A percentile compares a stretch with the other conserved stretches of the same genome.
phyloP scores from a whole-genome alignment of 164 flowering plant genomes.

The Litsea cubeba region DNA sequence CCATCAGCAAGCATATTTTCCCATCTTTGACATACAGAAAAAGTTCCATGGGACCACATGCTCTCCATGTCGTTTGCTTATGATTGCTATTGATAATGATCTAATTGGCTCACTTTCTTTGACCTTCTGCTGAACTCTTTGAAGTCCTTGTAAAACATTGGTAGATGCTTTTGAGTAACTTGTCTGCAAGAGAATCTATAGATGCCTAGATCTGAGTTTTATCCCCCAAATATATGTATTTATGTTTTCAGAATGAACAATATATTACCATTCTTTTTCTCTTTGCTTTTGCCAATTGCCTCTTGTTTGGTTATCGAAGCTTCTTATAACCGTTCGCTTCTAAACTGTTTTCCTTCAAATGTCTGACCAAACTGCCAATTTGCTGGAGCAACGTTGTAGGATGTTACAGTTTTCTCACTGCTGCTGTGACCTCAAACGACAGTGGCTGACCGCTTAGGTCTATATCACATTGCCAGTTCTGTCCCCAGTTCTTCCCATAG shows the following conservation, averaged over 20 bases:
- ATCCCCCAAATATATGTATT: background rate
- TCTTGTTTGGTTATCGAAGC: background rate
- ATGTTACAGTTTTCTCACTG: constrained; percentile 41
- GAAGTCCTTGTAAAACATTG: background rate
- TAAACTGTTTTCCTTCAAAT: constrained; percentile 69
- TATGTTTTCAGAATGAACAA: background rate
- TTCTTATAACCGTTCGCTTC: constrained; percentile 1
- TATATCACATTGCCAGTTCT: constrained; percentile 66
- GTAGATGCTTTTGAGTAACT: constrained; percentile 4
- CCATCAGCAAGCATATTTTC: background rate
- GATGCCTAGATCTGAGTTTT: background rate
- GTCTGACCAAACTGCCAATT: constrained; percentile 80
- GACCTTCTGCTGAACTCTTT: constrained; percentile 6
- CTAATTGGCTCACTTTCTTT: constrained; percentile 5
- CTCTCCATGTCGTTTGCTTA: constrained; percentile 3
- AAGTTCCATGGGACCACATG: background rate
- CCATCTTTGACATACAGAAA: background rate
- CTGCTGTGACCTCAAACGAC: constrained; percentile 66
- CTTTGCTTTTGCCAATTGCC: background rate
- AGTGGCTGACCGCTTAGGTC: constrained; percentile 58
- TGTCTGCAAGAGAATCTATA: constrained; percentile 1
- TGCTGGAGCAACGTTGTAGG: constrained; percentile 65
- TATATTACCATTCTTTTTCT: background rate
- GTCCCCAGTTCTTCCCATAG: constrained; percentile 91
- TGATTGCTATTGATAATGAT: constrained; percentile 4